Evolutionary conservation across 805 yeast species (phyloP), one percentile per base, ranked within the genome.

Genomic region (Candida vaughaniae): DNA sequence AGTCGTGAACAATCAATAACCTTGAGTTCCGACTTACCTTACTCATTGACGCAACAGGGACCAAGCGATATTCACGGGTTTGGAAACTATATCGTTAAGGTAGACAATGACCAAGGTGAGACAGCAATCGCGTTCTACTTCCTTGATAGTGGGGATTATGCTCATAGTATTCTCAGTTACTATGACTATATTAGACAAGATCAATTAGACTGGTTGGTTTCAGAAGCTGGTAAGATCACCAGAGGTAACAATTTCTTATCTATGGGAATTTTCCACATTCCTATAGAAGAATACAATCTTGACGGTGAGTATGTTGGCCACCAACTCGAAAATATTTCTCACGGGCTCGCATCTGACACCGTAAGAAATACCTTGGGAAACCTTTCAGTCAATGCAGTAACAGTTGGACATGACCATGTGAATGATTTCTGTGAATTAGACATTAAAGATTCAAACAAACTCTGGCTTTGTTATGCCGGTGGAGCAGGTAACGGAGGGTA

Each of bases 401-500:
- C 82, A 36, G 95, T 85, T 11, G 98, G 99, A 0, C 98, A 93
- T 57, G 98, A 91, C 53, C 98, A 93, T 58, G 85, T 87, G 49
- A 91, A 91, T 59, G 98, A 93, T 53, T 93, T 75, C 56, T 91
- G 99, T 60, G 60, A 85, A 41, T 59, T 70, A 34, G 84, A 85
- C 46, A 58, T 66, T 16, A 33, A 36, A n/a, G 25, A 39, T 14
- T 27, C 29, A 6, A 39, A 39, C 20, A 61, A 62, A 38, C 59
- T 82, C 18, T 86, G 95, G 95, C 63, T 91, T 22, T 91, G 99
- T 53, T 89, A 87, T 54, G 98, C 95, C 3, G 46, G 46, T 14
- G 99, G 98, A 18, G 95, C 81, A 1, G 72, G 76, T 4, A 98
- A 98, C 8, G 93, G 87, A 62, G 98, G 98, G 26, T 98, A 96